phyloP scores from a whole-genome alignment of 1,284 basidiomycete species.

The Cryptococcus maquisensis region DNA sequence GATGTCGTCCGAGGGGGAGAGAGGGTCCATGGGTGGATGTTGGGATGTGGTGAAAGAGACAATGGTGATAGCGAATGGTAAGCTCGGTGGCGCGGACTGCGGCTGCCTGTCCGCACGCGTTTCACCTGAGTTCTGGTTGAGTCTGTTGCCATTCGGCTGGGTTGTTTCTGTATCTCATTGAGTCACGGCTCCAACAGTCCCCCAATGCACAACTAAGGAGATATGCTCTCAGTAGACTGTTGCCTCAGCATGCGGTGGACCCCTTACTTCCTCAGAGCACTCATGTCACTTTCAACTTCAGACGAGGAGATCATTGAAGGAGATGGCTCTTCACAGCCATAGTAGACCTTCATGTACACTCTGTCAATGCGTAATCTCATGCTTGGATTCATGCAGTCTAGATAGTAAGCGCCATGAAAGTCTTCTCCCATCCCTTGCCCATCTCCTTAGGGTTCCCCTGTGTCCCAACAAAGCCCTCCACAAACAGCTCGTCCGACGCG shows the following conservation, averaged over 20 bases:
- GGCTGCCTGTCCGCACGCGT: too few species aligned
- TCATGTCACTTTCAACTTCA: too few species aligned
- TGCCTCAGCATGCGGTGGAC: too few species aligned
- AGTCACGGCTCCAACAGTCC: not conserved
- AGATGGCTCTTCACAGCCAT: too few species aligned
- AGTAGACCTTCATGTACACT: not conserved
- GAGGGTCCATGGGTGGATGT: constrained; percentile 15
- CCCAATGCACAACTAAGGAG: too few species aligned
- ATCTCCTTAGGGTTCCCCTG: constrained; percentile 38
- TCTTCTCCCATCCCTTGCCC: constrained; percentile 10
- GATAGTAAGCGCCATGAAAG: constrained; percentile 8
- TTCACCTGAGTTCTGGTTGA: too few species aligned
- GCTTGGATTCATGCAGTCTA: constrained; percentile 1
- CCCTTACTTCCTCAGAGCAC: too few species aligned
- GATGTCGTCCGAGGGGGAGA: constrained; percentile 11
- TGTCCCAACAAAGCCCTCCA: constrained; percentile 34
- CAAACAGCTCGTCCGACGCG: constrained; percentile 41
- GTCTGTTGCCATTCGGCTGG: too few species aligned
- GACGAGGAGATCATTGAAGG: too few species aligned
- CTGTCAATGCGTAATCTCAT: not conserved
- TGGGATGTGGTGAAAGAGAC: not conserved
- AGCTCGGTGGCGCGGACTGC: too few species aligned
- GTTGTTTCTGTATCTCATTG: not conserved
- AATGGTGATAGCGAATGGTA: too few species aligned
- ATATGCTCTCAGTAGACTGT: too few species aligned